These are phyloP conservation scores for Basidiobolus meristosporus DNA, from an alignment of 371 early-diverging fungal genomes.

Conservation along the genomic window DNA sequence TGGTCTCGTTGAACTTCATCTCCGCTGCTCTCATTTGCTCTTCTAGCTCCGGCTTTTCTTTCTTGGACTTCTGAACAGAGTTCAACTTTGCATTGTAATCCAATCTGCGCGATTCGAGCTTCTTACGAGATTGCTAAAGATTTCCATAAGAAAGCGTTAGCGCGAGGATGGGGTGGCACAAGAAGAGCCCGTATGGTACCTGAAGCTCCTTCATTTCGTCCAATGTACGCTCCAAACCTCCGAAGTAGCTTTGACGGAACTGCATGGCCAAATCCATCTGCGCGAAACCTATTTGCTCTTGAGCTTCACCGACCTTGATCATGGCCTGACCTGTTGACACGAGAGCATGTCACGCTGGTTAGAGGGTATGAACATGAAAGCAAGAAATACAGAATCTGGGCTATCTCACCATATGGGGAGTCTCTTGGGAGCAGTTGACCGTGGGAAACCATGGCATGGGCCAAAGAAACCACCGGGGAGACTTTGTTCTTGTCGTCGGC, in stretches of 20 bases:
- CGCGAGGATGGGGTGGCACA: not conserved
- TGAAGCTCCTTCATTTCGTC: constrained; percentile 11
- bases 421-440: too few relatives aligned
- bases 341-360: too few relatives aligned
- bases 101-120: constrained; percentile 68
- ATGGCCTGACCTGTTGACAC: too few relatives aligned
- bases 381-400: too few relatives aligned
- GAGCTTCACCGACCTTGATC: constrained; percentile 34
- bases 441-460: not conserved
- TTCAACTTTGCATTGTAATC: constrained; percentile 84
- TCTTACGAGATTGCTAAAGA: constrained; percentile 34
- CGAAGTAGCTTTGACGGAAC: constrained; percentile 1
- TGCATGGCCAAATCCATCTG: constrained; percentile 22
- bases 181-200: constrained; percentile 1
- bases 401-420: too few relatives aligned
- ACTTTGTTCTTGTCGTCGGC: not conserved
- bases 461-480: not conserved
- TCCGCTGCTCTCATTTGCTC: constrained; percentile 79
- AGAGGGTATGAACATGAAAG: too few relatives aligned
- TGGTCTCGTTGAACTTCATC: constrained; percentile 78
- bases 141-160: too few relatives aligned
- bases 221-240: constrained; percentile 4
- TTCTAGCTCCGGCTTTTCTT: constrained; percentile 75
- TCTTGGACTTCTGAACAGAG: constrained; percentile 73
- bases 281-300: constrained; percentile 29